Evolutionary conservation across 768 basidiomycete species (phyloP).

Genomic region (Hypsizygus marmoreus): DNA sequence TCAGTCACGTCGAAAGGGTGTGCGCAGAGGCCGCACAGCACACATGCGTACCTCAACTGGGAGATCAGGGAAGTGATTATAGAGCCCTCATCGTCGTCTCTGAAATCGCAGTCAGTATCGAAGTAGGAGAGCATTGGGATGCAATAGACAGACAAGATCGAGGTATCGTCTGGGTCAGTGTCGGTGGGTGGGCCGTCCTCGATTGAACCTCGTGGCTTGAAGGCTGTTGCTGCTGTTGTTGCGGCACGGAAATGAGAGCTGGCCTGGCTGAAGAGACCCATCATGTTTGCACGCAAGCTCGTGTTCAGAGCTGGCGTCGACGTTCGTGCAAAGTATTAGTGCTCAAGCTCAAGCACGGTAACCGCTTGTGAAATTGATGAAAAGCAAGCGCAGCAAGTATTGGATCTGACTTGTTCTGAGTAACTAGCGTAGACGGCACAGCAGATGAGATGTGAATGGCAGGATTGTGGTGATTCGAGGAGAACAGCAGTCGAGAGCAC

Average conservation of each 20-base stretch:
- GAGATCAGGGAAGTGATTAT: conserved; percentile 86
- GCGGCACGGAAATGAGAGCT: conserved; percentile 57
- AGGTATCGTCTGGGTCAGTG: conserved; percentile 87
- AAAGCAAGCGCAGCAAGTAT: too few relatives aligned
- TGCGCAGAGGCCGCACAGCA: conserved; percentile 2
- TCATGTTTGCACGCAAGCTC: conserved; percentile 49
- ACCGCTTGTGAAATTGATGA: too few relatives aligned
- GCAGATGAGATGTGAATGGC: too few relatives aligned
- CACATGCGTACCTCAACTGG: conserved; percentile 70
- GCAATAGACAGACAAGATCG: conserved; percentile 69
- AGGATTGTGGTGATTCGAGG: conserved; percentile 10
- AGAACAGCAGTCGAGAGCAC: background rate
- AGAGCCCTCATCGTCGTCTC: conserved; percentile 93
- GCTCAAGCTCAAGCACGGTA: background rate
- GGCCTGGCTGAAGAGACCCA: conserved; percentile 78
- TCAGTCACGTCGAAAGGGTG: conserved; percentile 4
- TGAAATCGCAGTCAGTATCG: conserved; percentile 43
- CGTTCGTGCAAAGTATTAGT: conserved; percentile 2
- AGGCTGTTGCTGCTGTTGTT: conserved; percentile 50
- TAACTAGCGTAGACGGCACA: too few relatives aligned
- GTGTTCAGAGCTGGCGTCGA: background rate
- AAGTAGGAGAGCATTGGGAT: conserved; percentile 30
- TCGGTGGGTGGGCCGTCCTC: conserved; percentile 77
- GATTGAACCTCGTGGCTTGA: conserved; percentile 65
- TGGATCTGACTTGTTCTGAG: too few relatives aligned